Base-by-base conservation (phyloP, 768 basidiomycete genomes). In the Tricholomella constricta region DNA sequence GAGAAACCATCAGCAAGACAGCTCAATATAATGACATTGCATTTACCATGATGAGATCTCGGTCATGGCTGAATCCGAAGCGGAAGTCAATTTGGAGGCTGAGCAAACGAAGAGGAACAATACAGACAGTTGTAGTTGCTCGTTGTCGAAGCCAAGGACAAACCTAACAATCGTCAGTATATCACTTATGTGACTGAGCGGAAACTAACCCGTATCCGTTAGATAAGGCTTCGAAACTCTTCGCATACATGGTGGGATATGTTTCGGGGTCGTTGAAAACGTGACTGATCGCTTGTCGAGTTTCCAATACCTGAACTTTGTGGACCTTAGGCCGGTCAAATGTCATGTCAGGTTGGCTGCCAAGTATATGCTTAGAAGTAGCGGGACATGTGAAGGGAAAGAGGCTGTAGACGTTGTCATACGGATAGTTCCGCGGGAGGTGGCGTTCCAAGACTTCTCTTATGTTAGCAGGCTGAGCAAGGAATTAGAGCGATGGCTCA, bases 381-480 rank as follows among this genome's bases (percentile, higher is more conserved):
- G 19, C 19, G 6, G 63, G 63, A 23, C 45, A 51, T 3, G 42
- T 51, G 37, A 66, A 56, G 7, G 65, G 63, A 34, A 66, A 68
- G 36, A 66, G 58, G 20, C 51, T 51, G 47, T 64, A 65, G 12
- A 59, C 40, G 45, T 57, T 68, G 50, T 65, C 53, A 48, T 61
- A 63, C 0, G 58, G 47, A 26, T 60, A 68, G 20, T 59, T 36
- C 3, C 46, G 55, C 22, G 67, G 58, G 22, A 68, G 46, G 19
- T 56, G 63, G 9, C 67, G 61, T 36, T 61, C 58, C 15, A 68
- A 45, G 8, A 66, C 67, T 68, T 15, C 22, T 20, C 17, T 15
- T 40, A n/a, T 26, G 15, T 45, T 14, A 25, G 41, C 43, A 49
- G 15, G 40, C 9, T 20, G 9, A 26, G 9, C 10, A 27, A 15